These are phyloP conservation scores for Marasmius sp. DNA, from an alignment of 1,284 basidiomycete genomes.

Conservation along the genomic window DNA sequence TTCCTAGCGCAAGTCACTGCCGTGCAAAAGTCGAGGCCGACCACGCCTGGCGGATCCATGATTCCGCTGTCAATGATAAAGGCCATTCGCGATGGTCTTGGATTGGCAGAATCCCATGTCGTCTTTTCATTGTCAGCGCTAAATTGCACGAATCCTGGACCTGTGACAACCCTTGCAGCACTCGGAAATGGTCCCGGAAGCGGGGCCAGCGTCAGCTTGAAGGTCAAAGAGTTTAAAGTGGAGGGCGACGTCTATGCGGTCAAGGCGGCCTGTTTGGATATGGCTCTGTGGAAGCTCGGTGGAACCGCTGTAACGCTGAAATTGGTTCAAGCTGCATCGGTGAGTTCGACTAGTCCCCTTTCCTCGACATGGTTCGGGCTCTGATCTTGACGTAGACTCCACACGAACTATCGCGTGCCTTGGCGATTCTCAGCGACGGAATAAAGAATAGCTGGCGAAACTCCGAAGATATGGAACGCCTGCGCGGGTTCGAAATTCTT, in stretches of 20 bases:
- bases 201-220: constrained; percentile 14
- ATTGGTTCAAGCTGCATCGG: constrained; percentile 71
- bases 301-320: constrained; percentile 77
- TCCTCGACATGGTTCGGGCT: constrained; percentile 3
- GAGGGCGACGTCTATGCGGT: constrained; percentile 64
- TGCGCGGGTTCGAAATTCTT: constrained; percentile 88
- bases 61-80: constrained; percentile 42
- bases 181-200: constrained; percentile 11
- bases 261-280: constrained; percentile 67
- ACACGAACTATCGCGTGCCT: constrained; percentile 70
- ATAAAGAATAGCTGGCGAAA: constrained; percentile 87
- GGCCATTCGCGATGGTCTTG: constrained; percentile 53
- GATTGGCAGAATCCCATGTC: constrained; percentile 44
- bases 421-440: constrained; percentile 76
- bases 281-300: constrained; percentile 80
- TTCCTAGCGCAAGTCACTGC: constrained; percentile 43
- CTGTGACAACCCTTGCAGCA: constrained; percentile 19
- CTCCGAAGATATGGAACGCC: constrained; percentile 87
- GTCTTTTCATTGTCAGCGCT: constrained; percentile 51
- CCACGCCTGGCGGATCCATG: constrained; percentile 22
- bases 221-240: constrained; percentile 30
- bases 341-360: constrained; percentile 41
- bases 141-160: constrained; percentile 25
- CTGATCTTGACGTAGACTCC: constrained; percentile 45
- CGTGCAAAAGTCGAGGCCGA: neutral